These are phyloP conservation scores for Lithohypha guttulata DNA, from an alignment of 2,329 filamentous ascomycete species.

Conservation along the genomic window DNA sequence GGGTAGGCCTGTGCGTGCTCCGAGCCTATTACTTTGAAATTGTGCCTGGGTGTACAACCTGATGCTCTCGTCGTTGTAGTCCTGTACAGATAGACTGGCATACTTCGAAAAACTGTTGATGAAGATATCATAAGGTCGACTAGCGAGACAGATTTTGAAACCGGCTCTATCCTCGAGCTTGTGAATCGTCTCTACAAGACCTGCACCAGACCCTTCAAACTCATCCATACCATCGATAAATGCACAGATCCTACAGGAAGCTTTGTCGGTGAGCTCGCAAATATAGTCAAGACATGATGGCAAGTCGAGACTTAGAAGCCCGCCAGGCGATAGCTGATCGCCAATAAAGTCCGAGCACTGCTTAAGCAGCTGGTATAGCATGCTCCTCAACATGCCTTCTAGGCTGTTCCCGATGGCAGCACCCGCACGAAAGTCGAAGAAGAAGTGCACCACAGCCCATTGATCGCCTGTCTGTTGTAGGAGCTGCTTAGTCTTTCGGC, in stretches of 20 bases:
- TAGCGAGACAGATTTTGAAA: conserved; percentile 5
- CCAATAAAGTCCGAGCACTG: not conserved
- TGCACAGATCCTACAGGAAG: not conserved
- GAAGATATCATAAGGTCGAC: conserved; percentile 7
- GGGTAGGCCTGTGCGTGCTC: conserved; percentile 1
- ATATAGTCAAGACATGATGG: not conserved
- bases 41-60: not conserved
- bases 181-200: not conserved
- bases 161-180: not conserved
- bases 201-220: not conserved
- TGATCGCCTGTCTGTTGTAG: not conserved
- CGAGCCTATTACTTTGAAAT: not conserved
- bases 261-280: not conserved
- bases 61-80: conserved; percentile 6
- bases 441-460: conserved; percentile 1
- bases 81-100: not conserved
- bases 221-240: conserved; percentile 9
- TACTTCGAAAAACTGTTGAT: not conserved
- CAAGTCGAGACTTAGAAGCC: not conserved
- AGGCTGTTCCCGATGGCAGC: not conserved
- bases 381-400: not conserved
- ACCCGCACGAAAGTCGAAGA: conserved; percentile 5
- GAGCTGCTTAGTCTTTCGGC: not conserved
- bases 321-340: no score
- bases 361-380: conserved; percentile 4